Base-by-base conservation (phyloP, 2,329 filamentous ascomycete species). In the Hypocreales sp. region DNA sequence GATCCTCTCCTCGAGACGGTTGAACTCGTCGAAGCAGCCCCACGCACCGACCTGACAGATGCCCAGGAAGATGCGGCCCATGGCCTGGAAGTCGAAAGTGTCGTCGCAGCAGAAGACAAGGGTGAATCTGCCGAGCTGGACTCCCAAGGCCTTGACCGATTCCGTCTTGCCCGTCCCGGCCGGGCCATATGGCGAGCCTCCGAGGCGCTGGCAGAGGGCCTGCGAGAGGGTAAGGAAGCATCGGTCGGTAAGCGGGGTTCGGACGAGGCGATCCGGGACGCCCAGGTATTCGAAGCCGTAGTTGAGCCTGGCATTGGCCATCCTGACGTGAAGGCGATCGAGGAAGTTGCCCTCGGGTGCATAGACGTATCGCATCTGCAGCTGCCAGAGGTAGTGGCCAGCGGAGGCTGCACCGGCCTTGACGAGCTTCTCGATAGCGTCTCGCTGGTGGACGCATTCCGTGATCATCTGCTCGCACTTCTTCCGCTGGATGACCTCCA, bases 21-120 rank as follows among this genome's bases (percentile, higher is more conserved):
- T 99, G 65, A 99, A 99, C 60, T 99, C 90, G 47, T 99, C 90
- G 54, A 99, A 99, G 61, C 90, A 99, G 44, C 92, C 92, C 90
- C 90, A 99, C 5, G 90, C 90, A 50, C 90, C 90, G 25, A 99
- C 90, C 52, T 98, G 90, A 51, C 92, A 98, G 35, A 99, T 92
- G 67, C 90, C 90, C 20, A 98, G 67, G 68, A 99, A 98, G 42
- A 99, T 99, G 40, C 90, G 82, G 10, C 92, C 92, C 90, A 99
- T 98, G 27, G 90, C 90, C 47, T 98, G 90, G 64, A 95, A 98
- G 53, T 99, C 90, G 45, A 99, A 99, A 0, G 90, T 98, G 55
- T 98, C 90, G 48, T 99, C 90, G 60, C 90, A 99, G 53, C 92
- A 98, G 61, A 99, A 98, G 16, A 99, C 92, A 15, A 99, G 71